Percentiles rank a stretch among this genome's conserved stretches.
These are phyloP conservation scores for Pseudocercospora fuligena DNA, from an alignment of 2,329 filamentous ascomycete genomes.

Conservation along the genomic window DNA sequence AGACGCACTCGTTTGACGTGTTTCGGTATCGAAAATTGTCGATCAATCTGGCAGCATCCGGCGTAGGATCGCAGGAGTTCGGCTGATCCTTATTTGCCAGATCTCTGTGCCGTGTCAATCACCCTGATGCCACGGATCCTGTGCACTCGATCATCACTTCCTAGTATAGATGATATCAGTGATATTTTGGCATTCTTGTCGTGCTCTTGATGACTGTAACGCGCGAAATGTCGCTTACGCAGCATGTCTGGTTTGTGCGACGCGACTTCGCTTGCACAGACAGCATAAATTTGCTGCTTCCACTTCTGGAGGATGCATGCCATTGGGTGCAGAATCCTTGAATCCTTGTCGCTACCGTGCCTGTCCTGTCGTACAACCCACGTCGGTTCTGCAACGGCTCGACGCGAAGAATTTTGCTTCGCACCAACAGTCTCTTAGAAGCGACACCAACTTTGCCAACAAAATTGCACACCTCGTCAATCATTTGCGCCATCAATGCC, in stretches of 20 bases:
- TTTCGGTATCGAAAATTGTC: too few species aligned
- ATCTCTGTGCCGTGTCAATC: neutral
- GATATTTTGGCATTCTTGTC: too few species aligned
- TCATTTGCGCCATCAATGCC: neutral
- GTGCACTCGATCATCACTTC: neutral
- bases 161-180: neutral
- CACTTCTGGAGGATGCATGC: neutral
- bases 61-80: constrained; percentile 2
- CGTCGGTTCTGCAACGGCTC: too few species aligned
- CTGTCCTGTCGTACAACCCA: neutral
- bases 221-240: too few species aligned
- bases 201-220: too few species aligned
- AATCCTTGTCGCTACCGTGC: neutral
- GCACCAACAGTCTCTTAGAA: neutral
- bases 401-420: too few species aligned
- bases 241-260: neutral
- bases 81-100: constrained; percentile 2
- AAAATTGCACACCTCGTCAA: neutral
- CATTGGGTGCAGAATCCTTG: neutral
- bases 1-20: neutral
- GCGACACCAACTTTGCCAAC: neutral
- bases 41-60: neutral
- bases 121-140: neutral
- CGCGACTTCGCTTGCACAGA: neutral
- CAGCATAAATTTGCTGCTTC: neutral